Base-by-base conservation (phyloP, 2,329 filamentous ascomycete species). In the Bipolaris zeicola region DNA sequence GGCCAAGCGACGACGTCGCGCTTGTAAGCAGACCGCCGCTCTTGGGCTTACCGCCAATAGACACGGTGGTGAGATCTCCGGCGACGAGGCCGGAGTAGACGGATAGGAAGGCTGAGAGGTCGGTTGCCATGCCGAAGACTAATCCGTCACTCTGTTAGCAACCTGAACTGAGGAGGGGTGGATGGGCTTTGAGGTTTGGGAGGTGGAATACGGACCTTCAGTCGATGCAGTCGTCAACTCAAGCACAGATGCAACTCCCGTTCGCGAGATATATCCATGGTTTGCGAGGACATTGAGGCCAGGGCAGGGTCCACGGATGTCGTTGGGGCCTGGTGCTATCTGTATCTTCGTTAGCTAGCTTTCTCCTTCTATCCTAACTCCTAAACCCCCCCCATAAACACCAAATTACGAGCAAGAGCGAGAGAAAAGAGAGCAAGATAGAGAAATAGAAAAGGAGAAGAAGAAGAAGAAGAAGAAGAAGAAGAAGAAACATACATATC, bases 11-110 rank as follows among this genome's bases (percentile, higher is more conserved):
- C 2, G 62, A 48, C 8, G 56, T 55, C 38, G 59, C 58, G 8
- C 63, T 62, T 4, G 57, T 57, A 22, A 66, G 57, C 3, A 63
- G 58, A 26, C 62, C 62, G 36, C 38, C 38, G 31, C 28, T 52
- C 38, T 47, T 54, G 3, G 63, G 51, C 22, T 62, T 62, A 13
- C 63, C 63, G n/a, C 63, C 62, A 13, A 57, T 55, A 28, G 62
- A 55, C 3, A 60, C 57, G n/a, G 42, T 52, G 2, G 60, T 54
- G 2, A 64, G 33, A 18, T 64, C 62, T 16, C 60, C 59, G 8
- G 61, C 50, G 24, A 60, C 46, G 8, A 61, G n/a, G 1, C 57
- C 50, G 7, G 63, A 53, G 14, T 63, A 60, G 3, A 58, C 52
- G 31, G 62, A 55, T 49, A 64, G 57, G 45, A 61, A 64, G 34